Percentiles rank a stretch among this genome's conserved stretches.
Evolutionary conservation across 768 basidiomycete genomes (phyloP).

Genomic region (Pleurotus salmoneostramineus): DNA sequence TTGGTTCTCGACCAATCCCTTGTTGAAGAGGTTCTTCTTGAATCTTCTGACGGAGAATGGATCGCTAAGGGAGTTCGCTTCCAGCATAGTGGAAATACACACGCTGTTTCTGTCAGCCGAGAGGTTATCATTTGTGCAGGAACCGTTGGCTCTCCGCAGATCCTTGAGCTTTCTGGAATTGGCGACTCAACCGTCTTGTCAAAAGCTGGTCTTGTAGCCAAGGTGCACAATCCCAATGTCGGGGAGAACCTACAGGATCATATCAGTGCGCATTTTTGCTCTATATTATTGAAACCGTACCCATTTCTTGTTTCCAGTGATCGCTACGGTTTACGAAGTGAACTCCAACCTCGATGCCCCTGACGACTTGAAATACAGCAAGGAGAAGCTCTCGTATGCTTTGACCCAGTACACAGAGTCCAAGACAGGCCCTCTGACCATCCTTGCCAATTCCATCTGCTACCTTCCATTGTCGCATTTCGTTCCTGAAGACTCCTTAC

Average conservation of each 20-base stretch:
- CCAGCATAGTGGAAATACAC: background rate
- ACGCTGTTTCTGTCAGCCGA: slow-evolving; percentile 21
- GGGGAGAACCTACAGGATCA: slow-evolving; percentile 28
- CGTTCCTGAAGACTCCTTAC: background rate
- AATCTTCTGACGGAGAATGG: background rate
- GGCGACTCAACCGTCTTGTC: slow-evolving; percentile 25
- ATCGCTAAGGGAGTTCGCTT: background rate
- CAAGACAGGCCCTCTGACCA: background rate
- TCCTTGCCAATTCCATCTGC: background rate
- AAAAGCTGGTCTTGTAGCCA: slow-evolving; percentile 19
- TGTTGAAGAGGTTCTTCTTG: background rate
- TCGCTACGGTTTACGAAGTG: background rate
- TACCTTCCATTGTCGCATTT: background rate
- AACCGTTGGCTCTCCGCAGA: slow-evolving; percentile 16
- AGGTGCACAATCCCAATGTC: slow-evolving; percentile 35
- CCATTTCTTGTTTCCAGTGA: background rate
- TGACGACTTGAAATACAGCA: background rate
- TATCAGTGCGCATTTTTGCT: background rate
- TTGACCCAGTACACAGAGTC: background rate
- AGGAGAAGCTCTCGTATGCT: background rate
- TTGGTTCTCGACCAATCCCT: background rate
- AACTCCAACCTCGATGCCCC: background rate
- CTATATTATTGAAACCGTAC: background rate
- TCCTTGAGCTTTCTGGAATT: slow-evolving; percentile 52
- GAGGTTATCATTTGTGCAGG: slow-evolving; percentile 38